phyloP scores from a whole-genome alignment of 2,329 filamentous ascomycete genomes.

The Didymella segeticola region DNA sequence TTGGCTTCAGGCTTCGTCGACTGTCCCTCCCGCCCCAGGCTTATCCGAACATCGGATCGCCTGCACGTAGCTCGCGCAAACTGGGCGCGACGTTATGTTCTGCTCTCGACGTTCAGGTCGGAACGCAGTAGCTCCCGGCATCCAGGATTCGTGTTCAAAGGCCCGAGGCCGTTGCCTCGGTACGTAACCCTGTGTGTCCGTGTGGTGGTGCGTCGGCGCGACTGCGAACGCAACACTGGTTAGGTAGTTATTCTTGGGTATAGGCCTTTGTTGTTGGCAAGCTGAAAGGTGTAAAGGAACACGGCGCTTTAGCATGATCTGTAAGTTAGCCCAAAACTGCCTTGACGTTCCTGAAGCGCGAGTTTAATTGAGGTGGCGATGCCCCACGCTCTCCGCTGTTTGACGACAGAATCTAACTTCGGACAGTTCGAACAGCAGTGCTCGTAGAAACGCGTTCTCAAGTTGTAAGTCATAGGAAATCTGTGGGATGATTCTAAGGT shows the following conservation, averaged over 20 bases:
- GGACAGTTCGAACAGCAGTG: no score
- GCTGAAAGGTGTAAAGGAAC: neutral
- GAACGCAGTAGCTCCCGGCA: neutral
- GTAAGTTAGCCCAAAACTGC: neutral
- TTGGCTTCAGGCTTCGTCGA: conserved; percentile 31
- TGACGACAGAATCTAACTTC: neutral
- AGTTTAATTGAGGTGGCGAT: neutral
- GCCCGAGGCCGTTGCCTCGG: conserved; percentile 12
- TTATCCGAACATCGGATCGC: conserved; percentile 31
- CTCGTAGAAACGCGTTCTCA: no score
- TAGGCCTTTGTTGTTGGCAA: neutral
- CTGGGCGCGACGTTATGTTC: no score
- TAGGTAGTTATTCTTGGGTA: neutral
- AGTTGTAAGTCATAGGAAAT: no score
- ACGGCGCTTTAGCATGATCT: neutral
- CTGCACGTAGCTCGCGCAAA: neutral
- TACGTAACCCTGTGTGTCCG: conserved; percentile 16
- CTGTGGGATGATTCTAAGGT: no score
- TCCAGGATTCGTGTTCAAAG: conserved; percentile 5
- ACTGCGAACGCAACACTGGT: neutral
- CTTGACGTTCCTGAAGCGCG: conserved; percentile 1
- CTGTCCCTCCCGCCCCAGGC: conserved; percentile 31
- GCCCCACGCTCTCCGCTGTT: conserved; percentile 2
- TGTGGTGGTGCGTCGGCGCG: neutral
- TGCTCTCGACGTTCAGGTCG: neutral